Evolutionary conservation across 1,284 basidiomycete genomes (phyloP).

Genomic region (Hemileia vastatrix): DNA sequence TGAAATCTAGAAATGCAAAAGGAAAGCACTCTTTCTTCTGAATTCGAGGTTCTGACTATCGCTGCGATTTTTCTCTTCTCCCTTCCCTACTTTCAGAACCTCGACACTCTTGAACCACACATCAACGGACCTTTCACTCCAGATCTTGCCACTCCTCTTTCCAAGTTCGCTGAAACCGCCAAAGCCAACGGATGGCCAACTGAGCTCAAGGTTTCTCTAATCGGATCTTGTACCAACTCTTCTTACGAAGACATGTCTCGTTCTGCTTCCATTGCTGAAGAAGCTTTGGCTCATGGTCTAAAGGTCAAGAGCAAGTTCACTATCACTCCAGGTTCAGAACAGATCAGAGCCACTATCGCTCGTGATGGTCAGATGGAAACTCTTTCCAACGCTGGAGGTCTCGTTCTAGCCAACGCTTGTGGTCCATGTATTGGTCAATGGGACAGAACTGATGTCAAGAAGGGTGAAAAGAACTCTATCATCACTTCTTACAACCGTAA

Average conservation of each 20-base stretch:
- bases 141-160: slow-evolving; percentile 90
- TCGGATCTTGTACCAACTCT: slow-evolving; percentile 89
- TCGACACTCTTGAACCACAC: slow-evolving; percentile 84
- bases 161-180: slow-evolving; percentile 72
- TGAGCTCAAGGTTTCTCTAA: slow-evolving; percentile 77
- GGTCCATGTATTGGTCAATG: slow-evolving; percentile 99
- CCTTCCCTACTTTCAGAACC: slow-evolving; percentile 74
- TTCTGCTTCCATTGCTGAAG: slow-evolving; percentile 80
- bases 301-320: slow-evolving; percentile 82
- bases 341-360: slow-evolving; percentile 95
- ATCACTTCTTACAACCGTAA: slow-evolving; percentile 96
- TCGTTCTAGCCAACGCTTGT: slow-evolving; percentile 93
- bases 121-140: slow-evolving; percentile 98
- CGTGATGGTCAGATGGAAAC: slow-evolving; percentile 75
- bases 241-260: slow-evolving; percentile 56
- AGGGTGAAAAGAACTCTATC: slow-evolving; percentile 93
- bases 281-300: slow-evolving; percentile 75
- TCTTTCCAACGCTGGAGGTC: slow-evolving; percentile 74
- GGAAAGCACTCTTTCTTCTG: too few species aligned
- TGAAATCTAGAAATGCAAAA: too few species aligned
- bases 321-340: slow-evolving; percentile 93
- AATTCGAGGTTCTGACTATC: slow-evolving; percentile 56
- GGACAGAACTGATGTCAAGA: slow-evolving; percentile 83
- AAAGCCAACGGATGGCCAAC: slow-evolving; percentile 82
- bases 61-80: slow-evolving; percentile 89